Conservation (phyloP, 352 stramenopile genomes). For the Aphanomyces euteiches region DNA sequence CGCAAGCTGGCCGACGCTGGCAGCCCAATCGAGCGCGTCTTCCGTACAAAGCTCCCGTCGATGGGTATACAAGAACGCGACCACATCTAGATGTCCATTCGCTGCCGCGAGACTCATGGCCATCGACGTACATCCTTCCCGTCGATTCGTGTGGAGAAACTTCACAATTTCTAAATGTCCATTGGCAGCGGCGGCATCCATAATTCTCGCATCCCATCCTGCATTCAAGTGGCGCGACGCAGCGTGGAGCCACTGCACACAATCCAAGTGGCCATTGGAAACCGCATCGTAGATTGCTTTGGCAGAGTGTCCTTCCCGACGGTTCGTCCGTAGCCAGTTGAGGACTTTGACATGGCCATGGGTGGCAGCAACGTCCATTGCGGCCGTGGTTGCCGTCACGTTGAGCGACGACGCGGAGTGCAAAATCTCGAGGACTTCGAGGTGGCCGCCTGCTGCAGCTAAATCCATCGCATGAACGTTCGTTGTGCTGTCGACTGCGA, state of each 20-base stretch:
- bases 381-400: not conserved
- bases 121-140: conserved; percentile 33
- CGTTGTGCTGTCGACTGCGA: not conserved
- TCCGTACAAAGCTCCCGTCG: conserved; percentile 1
- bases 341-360: conserved; percentile 13
- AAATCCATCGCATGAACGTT: not conserved
- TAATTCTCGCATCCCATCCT: conserved; percentile 33
- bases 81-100: conserved; percentile 30
- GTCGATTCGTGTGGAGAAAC: conserved; percentile 32
- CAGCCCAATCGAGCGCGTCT: conserved; percentile 38
- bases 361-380: not conserved
- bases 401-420: not conserved
- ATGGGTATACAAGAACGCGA: conserved; percentile 34
- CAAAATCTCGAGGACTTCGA: not conserved
- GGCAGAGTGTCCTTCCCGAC: conserved; percentile 7
- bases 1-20: not conserved
- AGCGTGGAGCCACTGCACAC: not conserved
- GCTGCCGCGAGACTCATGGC: conserved; percentile 34
- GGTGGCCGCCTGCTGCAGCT: not conserved
- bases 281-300: not conserved
- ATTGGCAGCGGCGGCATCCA: conserved; percentile 35
- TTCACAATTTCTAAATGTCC: conserved; percentile 35
- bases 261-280: not conserved
- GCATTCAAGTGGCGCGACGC: conserved; percentile 30
- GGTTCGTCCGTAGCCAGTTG: not conserved